Conservation (phyloP, 78 protist species). For the Dictyostelium firmibasis region DNA sequence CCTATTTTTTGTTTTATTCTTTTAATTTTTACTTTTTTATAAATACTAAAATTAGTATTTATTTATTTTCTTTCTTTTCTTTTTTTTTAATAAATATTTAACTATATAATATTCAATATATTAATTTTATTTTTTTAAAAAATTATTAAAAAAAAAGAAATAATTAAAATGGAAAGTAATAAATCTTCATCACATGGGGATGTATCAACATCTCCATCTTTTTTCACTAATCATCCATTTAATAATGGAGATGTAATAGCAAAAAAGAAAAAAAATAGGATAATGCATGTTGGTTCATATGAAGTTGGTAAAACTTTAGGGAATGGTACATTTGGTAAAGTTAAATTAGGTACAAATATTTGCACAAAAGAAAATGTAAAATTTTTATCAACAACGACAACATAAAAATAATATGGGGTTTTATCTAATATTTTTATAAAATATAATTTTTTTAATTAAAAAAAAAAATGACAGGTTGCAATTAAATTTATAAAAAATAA, state of each 20-base stretch:
- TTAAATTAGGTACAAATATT: constrained; percentile 70
- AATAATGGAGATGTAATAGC: neutral
- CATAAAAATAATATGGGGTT: no score
- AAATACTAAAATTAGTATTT: no score
- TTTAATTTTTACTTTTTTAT: neutral
- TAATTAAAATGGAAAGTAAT: neutral
- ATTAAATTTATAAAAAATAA: constrained; percentile 66
- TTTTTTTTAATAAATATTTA: no score
- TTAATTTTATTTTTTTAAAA: no score
- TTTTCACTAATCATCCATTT: neutral
- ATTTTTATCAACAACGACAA: neutral
- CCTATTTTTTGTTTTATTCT: neutral
- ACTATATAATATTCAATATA: no score
- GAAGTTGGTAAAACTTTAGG: constrained; percentile 82
- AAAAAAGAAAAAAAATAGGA: constrained; percentile 62
- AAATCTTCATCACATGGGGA: constrained; percentile 10
- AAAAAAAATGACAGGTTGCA: constrained; percentile 61
- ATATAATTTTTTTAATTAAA: neutral
- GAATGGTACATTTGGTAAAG: constrained; percentile 79
- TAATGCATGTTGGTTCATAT: constrained; percentile 61
- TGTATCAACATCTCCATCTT: neutral
- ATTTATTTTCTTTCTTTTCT: neutral
- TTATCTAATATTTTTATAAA: no score
- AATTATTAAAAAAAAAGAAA: neutral
- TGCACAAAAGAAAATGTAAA: constrained; percentile 56